These are phyloP conservation scores for Pugionium dolabratum DNA, from an alignment of 345 rosid genomes.

Conservation along the genomic window DNA sequence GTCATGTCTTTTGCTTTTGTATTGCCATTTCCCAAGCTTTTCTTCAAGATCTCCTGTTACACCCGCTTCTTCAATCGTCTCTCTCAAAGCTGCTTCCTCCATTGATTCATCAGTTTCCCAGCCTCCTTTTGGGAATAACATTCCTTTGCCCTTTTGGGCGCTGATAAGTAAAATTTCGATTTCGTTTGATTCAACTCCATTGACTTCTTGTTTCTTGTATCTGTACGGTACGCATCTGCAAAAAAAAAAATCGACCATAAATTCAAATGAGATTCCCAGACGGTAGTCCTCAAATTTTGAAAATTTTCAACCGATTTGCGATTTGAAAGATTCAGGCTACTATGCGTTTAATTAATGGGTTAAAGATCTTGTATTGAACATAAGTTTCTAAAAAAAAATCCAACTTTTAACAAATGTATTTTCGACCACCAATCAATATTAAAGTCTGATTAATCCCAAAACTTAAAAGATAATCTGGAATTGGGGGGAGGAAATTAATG, in stretches of 20 bases:
- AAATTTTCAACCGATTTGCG: neutral
- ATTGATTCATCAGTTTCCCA: constrained; percentile 65
- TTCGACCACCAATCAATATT: neutral
- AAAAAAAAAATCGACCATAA: constrained; percentile 9
- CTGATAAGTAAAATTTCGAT: constrained; percentile 56
- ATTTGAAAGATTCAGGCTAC: neutral
- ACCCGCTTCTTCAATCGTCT: constrained; percentile 64
- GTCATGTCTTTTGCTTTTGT: constrained; percentile 55
- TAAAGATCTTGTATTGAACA: neutral
- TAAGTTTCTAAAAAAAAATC: neutral
- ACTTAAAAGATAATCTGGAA: neutral
- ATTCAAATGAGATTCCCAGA: constrained; percentile 11
- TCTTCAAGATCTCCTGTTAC: constrained; percentile 47
- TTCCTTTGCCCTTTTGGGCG: constrained; percentile 56
- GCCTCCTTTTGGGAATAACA: constrained; percentile 70
- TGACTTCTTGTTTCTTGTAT: constrained; percentile 37
- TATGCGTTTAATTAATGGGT: neutral
- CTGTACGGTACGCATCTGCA: constrained; percentile 69
- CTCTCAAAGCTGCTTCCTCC: constrained; percentile 55
- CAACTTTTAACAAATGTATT: neutral
- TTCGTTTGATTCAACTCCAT: constrained; percentile 23
- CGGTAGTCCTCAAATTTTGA: neutral
- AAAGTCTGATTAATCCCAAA: neutral
- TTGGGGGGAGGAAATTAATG: neutral
- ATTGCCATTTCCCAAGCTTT: constrained; percentile 54